These are phyloP conservation scores for peach (Prunus persica) DNA, from an alignment of 306 rosid genomes.

Conservation along the genomic window Prunus_persica_NCBIv2 NC_034015.1:20725001-20725500, in stretches of 20 bases:
- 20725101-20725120: background rate
- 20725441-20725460: too few relatives aligned
- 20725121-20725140: background rate
- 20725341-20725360: background rate
- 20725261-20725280: slow-evolving; percentile 37
- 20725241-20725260: slow-evolving; percentile 44
- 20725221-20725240: slow-evolving; percentile 64
- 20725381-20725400: background rate
- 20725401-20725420: background rate
- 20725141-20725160: background rate
- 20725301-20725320: slow-evolving; percentile 60
- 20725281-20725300: slow-evolving; percentile 44
- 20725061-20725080: background rate
- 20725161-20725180: slow-evolving; percentile 11
- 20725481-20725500: too few relatives aligned
- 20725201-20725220: slow-evolving; percentile 44
- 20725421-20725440: background rate
- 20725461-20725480: background rate
- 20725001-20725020: background rate
- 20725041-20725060: slow-evolving; percentile 9
- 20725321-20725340: slow-evolving; percentile 45
- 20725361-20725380: background rate
- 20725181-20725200: slow-evolving; percentile 40
- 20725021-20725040: background rate
- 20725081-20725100: background rate